Evolutionary conservation across 2,329 filamentous ascomycete species (phyloP).

Genomic region (Pseudonectria foliicola): DNA sequence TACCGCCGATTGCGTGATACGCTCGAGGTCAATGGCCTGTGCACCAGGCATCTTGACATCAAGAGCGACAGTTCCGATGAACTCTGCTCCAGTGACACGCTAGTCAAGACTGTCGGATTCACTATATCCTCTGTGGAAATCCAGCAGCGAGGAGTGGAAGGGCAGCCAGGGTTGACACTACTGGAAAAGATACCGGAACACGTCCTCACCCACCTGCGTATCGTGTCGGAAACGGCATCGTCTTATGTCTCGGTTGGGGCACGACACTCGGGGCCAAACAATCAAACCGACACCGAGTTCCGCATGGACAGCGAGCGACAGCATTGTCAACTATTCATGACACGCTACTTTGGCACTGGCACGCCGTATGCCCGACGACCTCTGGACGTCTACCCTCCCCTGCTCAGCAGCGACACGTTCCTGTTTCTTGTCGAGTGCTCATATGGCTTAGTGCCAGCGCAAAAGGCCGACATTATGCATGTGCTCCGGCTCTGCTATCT

Average conservation of each 20-base stretch:
- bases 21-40: slow-evolving; percentile 47
- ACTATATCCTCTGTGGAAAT: slow-evolving; percentile 89
- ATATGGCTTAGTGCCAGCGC: slow-evolving; percentile 59
- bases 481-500: slow-evolving; percentile 81
- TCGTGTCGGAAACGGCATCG: slow-evolving; percentile 79
- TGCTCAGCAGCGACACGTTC: slow-evolving; percentile 66
- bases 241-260: slow-evolving; percentile 77
- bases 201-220: slow-evolving; percentile 75
- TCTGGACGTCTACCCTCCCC: slow-evolving; percentile 43
- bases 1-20: slow-evolving; percentile 56
- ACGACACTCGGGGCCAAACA: slow-evolving; percentile 53
- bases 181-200: slow-evolving; percentile 81
- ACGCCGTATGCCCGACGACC: slow-evolving; percentile 33
- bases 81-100: slow-evolving; percentile 48
- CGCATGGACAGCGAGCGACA: slow-evolving; percentile 62
- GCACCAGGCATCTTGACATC: slow-evolving; percentile 28
- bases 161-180: slow-evolving; percentile 64
- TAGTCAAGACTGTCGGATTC: slow-evolving; percentile 65
- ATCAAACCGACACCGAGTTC: slow-evolving; percentile 60
- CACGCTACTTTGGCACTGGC: slow-evolving; percentile 41
- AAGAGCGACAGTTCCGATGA: slow-evolving; percentile 32
- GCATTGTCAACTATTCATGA: slow-evolving; percentile 67
- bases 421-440: slow-evolving; percentile 75
- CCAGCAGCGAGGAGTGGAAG: slow-evolving; percentile 77
- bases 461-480: slow-evolving; percentile 68